A percentile compares a stretch with the other conserved stretches of the same genome.
Conservation (phyloP, 2,329 filamentous ascomycete species). For the Paecilomyces sp. region DNA sequence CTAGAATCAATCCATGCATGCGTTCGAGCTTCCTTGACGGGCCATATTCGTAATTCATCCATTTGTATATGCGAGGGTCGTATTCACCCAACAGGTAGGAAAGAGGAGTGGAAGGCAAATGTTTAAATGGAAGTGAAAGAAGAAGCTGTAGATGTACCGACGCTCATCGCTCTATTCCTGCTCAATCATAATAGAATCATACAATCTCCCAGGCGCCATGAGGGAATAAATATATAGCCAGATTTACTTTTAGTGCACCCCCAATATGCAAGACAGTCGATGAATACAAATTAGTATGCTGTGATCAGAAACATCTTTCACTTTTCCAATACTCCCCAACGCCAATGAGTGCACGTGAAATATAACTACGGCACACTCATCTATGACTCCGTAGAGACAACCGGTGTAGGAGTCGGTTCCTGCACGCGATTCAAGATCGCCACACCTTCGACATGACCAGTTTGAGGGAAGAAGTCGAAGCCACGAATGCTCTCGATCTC, state of each 20-base stretch:
- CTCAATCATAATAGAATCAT: no score
- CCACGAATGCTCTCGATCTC: slow-evolving; percentile 84
- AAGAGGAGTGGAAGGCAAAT: no score
- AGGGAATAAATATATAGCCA: no score
- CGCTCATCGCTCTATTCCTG: no score
- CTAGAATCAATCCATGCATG: neutral
- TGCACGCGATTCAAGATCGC: slow-evolving; percentile 46
- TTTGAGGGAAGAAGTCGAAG: slow-evolving; percentile 97
- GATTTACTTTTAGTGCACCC: no score
- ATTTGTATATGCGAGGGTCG: no score
- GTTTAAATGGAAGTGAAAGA: no score
- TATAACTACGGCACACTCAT: neutral
- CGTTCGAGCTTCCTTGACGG: neutral
- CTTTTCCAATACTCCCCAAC: neutral
- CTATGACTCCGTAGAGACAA: neutral
- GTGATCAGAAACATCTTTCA: neutral
- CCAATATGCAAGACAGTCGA: neutral
- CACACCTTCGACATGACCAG: slow-evolving; percentile 60
- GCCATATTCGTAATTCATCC: no score
- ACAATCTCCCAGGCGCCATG: no score
- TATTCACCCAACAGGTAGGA: no score
- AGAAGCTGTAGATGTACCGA: no score
- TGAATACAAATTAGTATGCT: neutral
- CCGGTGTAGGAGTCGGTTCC: neutral
- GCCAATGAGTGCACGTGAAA: neutral